Conservation (phyloP, 192 early-diverging fungal species). For the Linnemannia exigua region DNA sequence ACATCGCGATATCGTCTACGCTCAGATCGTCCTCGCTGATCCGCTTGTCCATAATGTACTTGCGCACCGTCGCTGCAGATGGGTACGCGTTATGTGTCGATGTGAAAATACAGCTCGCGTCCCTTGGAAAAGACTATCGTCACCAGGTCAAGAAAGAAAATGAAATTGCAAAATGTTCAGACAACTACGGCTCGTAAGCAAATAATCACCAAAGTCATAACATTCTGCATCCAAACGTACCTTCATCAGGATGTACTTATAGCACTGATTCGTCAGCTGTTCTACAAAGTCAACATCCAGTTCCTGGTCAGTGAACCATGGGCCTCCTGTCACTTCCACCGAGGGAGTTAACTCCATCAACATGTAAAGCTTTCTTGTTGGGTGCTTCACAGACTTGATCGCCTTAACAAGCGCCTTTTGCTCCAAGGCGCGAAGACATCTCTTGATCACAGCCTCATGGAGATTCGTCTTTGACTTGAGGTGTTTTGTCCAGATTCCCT, state of each 20-base stretch:
- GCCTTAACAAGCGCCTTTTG: slow-evolving; percentile 86
- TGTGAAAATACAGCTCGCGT: slow-evolving; percentile 70
- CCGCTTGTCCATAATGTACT: slow-evolving; percentile 77
- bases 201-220: background rate
- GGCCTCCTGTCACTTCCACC: slow-evolving; percentile 90
- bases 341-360: slow-evolving; percentile 86
- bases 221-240: slow-evolving; percentile 41
- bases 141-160: background rate
- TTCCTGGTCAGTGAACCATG: slow-evolving; percentile 95
- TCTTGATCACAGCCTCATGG: slow-evolving; percentile 79
- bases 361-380: slow-evolving; percentile 93
- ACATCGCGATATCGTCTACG: slow-evolving; percentile 77
- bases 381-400: slow-evolving; percentile 92
- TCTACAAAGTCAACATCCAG: slow-evolving; percentile 94
- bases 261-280: slow-evolving; percentile 75
- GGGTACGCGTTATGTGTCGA: slow-evolving; percentile 78
- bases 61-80: slow-evolving; percentile 76
- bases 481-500: slow-evolving; percentile 88
- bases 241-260: slow-evolving; percentile 79
- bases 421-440: slow-evolving; percentile 85
- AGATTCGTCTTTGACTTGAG: slow-evolving; percentile 86
- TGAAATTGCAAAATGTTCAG: background rate
- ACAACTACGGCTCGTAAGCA: background rate
- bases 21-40: slow-evolving; percentile 83
- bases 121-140: slow-evolving; percentile 70